A percentile compares a stretch with the other conserved stretches of the same genome.
phyloP scores from a whole-genome alignment of 345 rosid species.

The Physaria fendleri region DNA sequence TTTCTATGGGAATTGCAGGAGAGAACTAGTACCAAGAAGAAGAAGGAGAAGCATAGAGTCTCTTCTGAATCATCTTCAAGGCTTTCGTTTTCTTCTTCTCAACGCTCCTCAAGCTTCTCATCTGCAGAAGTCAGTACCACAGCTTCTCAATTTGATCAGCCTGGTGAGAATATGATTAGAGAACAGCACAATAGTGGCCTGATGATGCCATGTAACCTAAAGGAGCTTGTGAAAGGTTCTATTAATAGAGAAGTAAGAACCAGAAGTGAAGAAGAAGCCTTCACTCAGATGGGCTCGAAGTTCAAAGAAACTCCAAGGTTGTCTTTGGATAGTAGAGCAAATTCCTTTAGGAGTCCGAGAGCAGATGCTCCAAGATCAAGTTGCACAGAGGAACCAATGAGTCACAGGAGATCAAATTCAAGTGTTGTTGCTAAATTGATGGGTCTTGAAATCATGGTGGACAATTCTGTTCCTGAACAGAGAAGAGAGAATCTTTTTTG shows the following conservation, averaged over 20 bases:
- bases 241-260: conserved; percentile 55
- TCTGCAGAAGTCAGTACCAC: conserved; percentile 48
- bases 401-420: conserved; percentile 38
- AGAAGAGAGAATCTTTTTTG: conserved; percentile 33
- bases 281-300: conserved; percentile 42
- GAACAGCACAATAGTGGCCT: conserved; percentile 32
- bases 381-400: conserved; percentile 29
- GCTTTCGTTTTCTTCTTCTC: conserved; percentile 65
- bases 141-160: conserved; percentile 43
- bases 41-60: conserved; percentile 51
- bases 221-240: conserved; percentile 54
- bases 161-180: conserved; percentile 30
- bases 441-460: conserved; percentile 69
- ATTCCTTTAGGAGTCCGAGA: conserved; percentile 38
- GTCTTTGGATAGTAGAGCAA: conserved; percentile 73
- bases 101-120: conserved; percentile 67
- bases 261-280: conserved; percentile 6
- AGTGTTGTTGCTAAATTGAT: conserved; percentile 80
- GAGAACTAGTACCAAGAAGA: conserved; percentile 22
- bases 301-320: conserved; percentile 77
- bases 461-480: conserved; percentile 25
- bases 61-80: conserved; percentile 65
- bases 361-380: conserved; percentile 33
- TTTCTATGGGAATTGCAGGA: conserved; percentile 52
- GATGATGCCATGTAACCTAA: conserved; percentile 42